Percentiles rank a stretch among this genome's conserved stretches.
These are phyloP conservation scores for Sporothrix inflata DNA, from an alignment of 2,329 filamentous ascomycete genomes.

Conservation along the genomic window DNA sequence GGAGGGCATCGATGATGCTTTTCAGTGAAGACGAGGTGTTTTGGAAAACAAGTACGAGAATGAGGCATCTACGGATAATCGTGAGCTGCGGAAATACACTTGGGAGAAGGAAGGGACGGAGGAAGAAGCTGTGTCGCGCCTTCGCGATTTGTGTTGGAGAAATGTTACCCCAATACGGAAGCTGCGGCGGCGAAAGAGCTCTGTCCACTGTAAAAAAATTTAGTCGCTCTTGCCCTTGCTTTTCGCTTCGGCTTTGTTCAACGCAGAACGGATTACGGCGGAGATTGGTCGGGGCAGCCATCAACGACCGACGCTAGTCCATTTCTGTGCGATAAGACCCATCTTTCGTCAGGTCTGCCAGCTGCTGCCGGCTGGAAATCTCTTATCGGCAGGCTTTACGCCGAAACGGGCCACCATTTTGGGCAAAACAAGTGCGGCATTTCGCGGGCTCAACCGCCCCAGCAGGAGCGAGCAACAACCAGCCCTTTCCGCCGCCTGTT, in stretches of 20 bases:
- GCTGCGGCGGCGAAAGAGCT: conserved; percentile 6
- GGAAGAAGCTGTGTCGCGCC: conserved; percentile 21
- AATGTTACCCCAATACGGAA: conserved; percentile 22
- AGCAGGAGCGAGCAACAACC: conserved; percentile 14
- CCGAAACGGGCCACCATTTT: conserved; percentile 20
- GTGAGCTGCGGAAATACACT: conserved; percentile 10
- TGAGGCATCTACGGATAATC: neutral
- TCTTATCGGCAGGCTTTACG: conserved; percentile 28
- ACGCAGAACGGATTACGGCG: conserved; percentile 31
- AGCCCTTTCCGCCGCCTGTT: neutral
- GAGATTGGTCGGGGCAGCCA: conserved; percentile 32
- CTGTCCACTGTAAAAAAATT: neutral
- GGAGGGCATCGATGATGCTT: neutral
- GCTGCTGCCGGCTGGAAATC: neutral
- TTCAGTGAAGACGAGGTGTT: neutral
- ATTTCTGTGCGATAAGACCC: neutral
- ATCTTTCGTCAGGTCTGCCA: neutral
- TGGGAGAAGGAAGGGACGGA: neutral
- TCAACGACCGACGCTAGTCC: conserved; percentile 31
- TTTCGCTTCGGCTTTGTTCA: conserved; percentile 25
- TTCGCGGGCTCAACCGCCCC: conserved; percentile 17
- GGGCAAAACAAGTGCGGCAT: conserved; percentile 24
- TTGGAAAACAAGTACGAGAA: neutral
- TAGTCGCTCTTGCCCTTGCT: conserved; percentile 18
- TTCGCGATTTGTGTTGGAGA: conserved; percentile 20